A percentile compares a stretch with the other conserved stretches of the same genome.
phyloP scores from a whole-genome alignment of 192 early-diverging fungal species.

The Polychytrium aggregatum region DNA sequence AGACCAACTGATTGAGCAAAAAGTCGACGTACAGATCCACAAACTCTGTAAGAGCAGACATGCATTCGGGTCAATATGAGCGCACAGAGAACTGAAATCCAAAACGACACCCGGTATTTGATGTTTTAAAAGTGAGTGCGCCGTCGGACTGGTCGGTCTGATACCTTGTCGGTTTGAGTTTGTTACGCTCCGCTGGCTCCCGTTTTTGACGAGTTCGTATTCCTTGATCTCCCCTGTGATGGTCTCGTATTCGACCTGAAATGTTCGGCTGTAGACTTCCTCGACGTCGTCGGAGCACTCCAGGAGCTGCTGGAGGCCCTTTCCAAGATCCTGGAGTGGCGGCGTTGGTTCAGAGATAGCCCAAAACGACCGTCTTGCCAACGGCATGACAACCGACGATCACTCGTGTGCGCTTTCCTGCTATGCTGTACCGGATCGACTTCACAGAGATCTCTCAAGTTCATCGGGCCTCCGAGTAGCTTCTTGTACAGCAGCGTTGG shows the following conservation, averaged over 20 bases:
- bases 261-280: constrained; percentile 58
- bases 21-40: constrained; percentile 71
- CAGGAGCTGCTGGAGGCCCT: constrained; percentile 60
- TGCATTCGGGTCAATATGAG: too few relatives aligned
- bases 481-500: constrained; percentile 76
- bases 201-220: constrained; percentile 56
- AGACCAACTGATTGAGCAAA: constrained; percentile 57
- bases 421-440: constrained; percentile 62
- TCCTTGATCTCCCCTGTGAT: constrained; percentile 44
- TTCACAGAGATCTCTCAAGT: constrained; percentile 61
- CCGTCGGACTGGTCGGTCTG: background rate
- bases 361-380: too few relatives aligned
- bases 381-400: too few relatives aligned
- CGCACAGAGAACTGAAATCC: too few relatives aligned
- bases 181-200: constrained; percentile 51
- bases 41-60: constrained; percentile 74
- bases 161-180: constrained; percentile 54
- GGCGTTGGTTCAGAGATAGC: too few relatives aligned
- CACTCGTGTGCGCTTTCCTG: too few relatives aligned
- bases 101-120: too few relatives aligned
- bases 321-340: constrained; percentile 48
- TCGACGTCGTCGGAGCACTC: constrained; percentile 59
- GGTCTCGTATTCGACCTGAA: constrained; percentile 64
- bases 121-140: too few relatives aligned
- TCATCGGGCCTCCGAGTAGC: constrained; percentile 48